phyloP scores from a whole-genome alignment of 83 land plant species.

The Picea mariana region DNA sequence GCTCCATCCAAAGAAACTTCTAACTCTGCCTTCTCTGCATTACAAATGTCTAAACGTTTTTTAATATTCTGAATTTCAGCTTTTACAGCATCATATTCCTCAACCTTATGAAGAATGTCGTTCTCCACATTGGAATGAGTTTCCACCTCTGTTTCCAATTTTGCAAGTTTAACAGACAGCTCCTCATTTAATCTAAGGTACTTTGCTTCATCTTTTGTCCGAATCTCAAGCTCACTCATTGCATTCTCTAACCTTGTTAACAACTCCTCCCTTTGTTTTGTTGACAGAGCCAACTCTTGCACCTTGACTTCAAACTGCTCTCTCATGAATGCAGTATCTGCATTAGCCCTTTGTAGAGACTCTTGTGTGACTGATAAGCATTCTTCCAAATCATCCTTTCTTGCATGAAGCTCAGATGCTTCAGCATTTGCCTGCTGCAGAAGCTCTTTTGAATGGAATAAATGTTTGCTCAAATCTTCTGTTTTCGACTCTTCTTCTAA shows the following conservation, averaged over 20 bases:
- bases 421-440: slow-evolving; percentile 24
- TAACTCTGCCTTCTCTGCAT: slow-evolving; percentile 58
- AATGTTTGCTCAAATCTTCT: slow-evolving; percentile 23
- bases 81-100: slow-evolving; percentile 19
- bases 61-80: slow-evolving; percentile 29
- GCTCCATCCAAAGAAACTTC: slow-evolving; percentile 43
- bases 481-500: slow-evolving; percentile 16
- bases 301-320: slow-evolving; percentile 37
- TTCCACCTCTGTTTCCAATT: slow-evolving; percentile 37
- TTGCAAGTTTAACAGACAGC: slow-evolving; percentile 24
- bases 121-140: slow-evolving; percentile 22
- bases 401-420: slow-evolving; percentile 27
- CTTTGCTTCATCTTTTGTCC: slow-evolving; percentile 31
- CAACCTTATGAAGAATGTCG: slow-evolving; percentile 27
- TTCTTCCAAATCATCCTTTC: slow-evolving; percentile 37
- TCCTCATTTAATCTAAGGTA: slow-evolving; percentile 15
- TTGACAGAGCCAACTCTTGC: slow-evolving; percentile 26
- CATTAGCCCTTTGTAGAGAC: background rate
- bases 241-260: slow-evolving; percentile 30
- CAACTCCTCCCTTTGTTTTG: slow-evolving; percentile 31
- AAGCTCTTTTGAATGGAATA: slow-evolving; percentile 22
- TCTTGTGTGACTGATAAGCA: slow-evolving; percentile 23
- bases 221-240: slow-evolving; percentile 18
- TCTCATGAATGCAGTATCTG: slow-evolving; percentile 28
- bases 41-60: slow-evolving; percentile 55